phyloP scores from a whole-genome alignment of 805 yeast genomes.

The Pichia heedii region DNA sequence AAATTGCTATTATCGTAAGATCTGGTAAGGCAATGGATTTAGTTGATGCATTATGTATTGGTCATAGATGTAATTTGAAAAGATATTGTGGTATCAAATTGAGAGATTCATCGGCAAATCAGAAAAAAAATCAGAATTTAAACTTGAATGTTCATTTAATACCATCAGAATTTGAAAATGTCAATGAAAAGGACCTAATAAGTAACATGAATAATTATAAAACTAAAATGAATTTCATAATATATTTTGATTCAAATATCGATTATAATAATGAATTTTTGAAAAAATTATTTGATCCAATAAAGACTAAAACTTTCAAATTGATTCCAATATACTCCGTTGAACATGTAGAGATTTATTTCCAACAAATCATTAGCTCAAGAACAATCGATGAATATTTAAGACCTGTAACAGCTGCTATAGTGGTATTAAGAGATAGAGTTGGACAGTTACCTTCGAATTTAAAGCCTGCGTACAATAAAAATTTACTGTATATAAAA shows the following conservation, averaged over 20 bases:
- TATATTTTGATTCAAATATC: constrained; percentile 27
- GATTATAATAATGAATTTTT: constrained; percentile 17
- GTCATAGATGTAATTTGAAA: constrained; percentile 46
- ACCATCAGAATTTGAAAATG: constrained; percentile 27
- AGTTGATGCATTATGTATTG: constrained; percentile 60
- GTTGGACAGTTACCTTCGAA: constrained; percentile 80
- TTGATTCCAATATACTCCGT: constrained; percentile 72
- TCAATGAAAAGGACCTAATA: constrained; percentile 13
- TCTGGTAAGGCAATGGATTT: constrained; percentile 65
- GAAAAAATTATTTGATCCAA: constrained; percentile 9
- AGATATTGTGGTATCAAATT: constrained; percentile 57
- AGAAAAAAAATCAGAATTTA: constrained; percentile 14
- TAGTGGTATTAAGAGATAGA: constrained; percentile 71
- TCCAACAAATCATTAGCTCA: constrained; percentile 29
- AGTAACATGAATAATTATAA: constrained; percentile 4
- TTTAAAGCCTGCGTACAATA: constrained; percentile 63
- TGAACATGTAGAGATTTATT: constrained; percentile 64
- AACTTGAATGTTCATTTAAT: constrained; percentile 30
- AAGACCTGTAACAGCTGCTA: constrained; percentile 67
- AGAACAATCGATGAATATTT: constrained; percentile 28
- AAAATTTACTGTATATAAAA: constrained; percentile 50
- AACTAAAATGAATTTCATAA: constrained; percentile 19
- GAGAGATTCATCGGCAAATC: constrained; percentile 32
- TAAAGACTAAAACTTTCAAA: constrained; percentile 38
- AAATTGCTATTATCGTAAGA: constrained; percentile 63